Evolutionary conservation across 2,329 filamentous ascomycete species (phyloP), one percentile per base, ranked within the genome.

Genomic region (Fusarium luffae): DNA sequence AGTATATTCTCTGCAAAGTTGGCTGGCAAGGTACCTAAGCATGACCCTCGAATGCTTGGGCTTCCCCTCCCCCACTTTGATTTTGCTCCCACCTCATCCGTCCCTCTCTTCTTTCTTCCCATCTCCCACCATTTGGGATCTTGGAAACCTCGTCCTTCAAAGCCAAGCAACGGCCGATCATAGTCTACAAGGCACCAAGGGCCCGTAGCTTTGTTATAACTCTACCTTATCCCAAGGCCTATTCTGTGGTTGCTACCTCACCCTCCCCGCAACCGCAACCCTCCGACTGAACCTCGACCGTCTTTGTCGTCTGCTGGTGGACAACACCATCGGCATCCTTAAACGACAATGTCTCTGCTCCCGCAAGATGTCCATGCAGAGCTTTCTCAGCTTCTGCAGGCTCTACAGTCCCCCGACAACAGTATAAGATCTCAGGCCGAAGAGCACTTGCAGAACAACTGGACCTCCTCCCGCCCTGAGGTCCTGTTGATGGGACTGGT

Each of bases 401-500:
- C 92, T 74, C 89, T 99, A 71, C 92, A 96, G 83, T 95, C 93
- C 49, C 84, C 93, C 74, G 95, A 99, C 83, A 99, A 99, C 83
- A 85, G 86, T 62, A 86, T 93, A 75, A 91, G 96, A 78, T 89
- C 92, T 30, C 89, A 93, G 80, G 95, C 95, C 54, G 96, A 99
- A 82, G 93, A 97, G 71, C 92, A 94, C 79, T 85, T 99, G 68
- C 93, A 93, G 80, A 93, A 89, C 81, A 94, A 94, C 85, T 99
- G 96, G 96, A 92, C 94, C 37, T 84, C 85, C 67, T 86, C 89
- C 60, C 89, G 92, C 66, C 94, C 96, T 37, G 94, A 98, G 76
- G 87, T 97, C 74, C 85, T 98, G 73, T 84, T 99, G 78, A 96
- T 98, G 92, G 96, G 94, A 71, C 84, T 99, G 75, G 94, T 92